These are phyloP conservation scores for Ascochyta rabiei DNA, from an alignment of 2,329 filamentous ascomycete species.

Conservation along the genomic window DNA sequence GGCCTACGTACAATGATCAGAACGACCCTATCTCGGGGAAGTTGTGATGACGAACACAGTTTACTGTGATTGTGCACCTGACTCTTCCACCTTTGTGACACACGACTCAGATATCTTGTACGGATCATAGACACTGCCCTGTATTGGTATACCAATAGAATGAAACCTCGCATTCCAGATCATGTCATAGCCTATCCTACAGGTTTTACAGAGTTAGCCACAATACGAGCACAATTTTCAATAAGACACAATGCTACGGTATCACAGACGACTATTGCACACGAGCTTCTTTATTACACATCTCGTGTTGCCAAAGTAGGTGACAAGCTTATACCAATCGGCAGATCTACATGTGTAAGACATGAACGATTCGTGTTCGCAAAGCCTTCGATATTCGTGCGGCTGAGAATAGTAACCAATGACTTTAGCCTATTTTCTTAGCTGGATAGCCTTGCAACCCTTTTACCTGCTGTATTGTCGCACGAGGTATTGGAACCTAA, in stretches of 20 bases:
- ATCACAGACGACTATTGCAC: neutral
- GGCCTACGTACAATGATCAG: neutral
- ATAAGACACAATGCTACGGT: neutral
- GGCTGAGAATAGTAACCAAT: conserved; percentile 27
- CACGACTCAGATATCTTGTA: neutral
- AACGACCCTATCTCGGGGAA: neutral
- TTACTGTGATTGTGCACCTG: neutral
- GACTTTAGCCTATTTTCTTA: conserved; percentile 10
- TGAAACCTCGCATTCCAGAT: neutral
- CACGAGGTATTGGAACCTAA: conserved; percentile 4
- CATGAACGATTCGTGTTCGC: conserved; percentile 12
- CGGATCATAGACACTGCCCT: neutral
- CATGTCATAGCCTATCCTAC: neutral
- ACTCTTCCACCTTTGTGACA: neutral
- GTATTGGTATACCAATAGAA: neutral
- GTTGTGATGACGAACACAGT: neutral
- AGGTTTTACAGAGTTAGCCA: neutral
- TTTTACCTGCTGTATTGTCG: conserved; percentile 5
- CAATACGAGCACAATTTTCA: too few relatives aligned
- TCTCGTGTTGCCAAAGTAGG: neutral
- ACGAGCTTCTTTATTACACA: neutral
- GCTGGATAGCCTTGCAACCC: conserved; percentile 14
- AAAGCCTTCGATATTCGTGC: conserved; percentile 15
- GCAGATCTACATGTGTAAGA: neutral
- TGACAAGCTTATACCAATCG: neutral